Percentiles rank a stretch among this genome's conserved stretches.
Conservation (phyloP, 1,139 yeast genomes). For the Spencermartinsiella ligniputridi region DNA sequence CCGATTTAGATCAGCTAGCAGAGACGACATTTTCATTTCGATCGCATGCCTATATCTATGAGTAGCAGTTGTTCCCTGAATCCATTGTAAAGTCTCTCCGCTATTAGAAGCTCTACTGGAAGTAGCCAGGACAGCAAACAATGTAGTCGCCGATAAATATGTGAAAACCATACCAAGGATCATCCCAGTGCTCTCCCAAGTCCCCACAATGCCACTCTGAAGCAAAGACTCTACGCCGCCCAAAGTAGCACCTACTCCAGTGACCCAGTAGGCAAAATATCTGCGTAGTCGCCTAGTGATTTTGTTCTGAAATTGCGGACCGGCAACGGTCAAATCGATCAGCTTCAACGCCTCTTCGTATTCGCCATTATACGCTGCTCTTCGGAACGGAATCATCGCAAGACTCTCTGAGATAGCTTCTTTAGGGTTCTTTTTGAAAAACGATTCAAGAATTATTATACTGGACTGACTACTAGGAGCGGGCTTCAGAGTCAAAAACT, state of each 20-base stretch:
- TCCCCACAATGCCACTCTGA: slow-evolving; percentile 40
- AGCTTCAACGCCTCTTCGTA: slow-evolving; percentile 53
- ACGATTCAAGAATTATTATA: slow-evolving; percentile 21
- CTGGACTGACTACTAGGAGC: slow-evolving; percentile 25
- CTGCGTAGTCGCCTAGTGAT: slow-evolving; percentile 25
- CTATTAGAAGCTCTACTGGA: slow-evolving; percentile 58
- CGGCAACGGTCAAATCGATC: slow-evolving; percentile 60
- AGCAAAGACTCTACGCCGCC: slow-evolving; percentile 31
- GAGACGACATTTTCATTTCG: slow-evolving; percentile 63
- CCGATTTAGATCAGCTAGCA: slow-evolving; percentile 60
- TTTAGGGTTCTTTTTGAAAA: slow-evolving; percentile 16
- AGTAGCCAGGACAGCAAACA: slow-evolving; percentile 49
- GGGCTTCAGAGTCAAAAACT: slow-evolving; percentile 22
- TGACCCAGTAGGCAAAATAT: slow-evolving; percentile 31
- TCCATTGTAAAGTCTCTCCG: slow-evolving; percentile 57
- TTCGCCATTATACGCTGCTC: slow-evolving; percentile 56
- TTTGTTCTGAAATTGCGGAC: slow-evolving; percentile 35
- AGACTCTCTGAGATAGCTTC: slow-evolving; percentile 39
- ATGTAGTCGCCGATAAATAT: slow-evolving; percentile 56
- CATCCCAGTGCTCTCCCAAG: slow-evolving; percentile 31
- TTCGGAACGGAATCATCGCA: slow-evolving; percentile 61
- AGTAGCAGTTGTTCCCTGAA: slow-evolving; percentile 59
- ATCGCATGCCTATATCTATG: slow-evolving; percentile 66
- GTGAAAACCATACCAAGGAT: slow-evolving; percentile 61
- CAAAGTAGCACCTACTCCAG: slow-evolving; percentile 34